phyloP scores from a whole-genome alignment of 2,329 filamentous ascomycete genomes.

The Aspergillus sp. region DNA sequence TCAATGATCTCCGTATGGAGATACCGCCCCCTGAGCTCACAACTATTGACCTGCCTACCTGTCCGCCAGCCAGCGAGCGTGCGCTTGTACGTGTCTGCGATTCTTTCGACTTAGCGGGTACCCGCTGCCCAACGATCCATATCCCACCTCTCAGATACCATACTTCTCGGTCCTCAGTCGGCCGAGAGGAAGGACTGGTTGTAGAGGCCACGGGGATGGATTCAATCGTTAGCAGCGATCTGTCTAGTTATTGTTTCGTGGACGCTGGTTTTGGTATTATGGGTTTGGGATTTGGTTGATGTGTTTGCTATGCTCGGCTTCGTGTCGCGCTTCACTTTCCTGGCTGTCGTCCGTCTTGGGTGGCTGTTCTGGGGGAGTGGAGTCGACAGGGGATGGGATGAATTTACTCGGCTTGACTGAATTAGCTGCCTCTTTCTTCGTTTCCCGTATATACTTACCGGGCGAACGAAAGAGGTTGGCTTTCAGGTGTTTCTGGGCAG shows the following conservation, averaged over 20 bases:
- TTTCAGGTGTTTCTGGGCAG: too few species aligned
- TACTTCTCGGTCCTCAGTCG: constrained; percentile 24
- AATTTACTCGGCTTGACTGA: constrained; percentile 37
- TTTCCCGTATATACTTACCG: not conserved
- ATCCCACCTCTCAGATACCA: constrained; percentile 37
- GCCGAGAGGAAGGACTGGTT: constrained; percentile 35
- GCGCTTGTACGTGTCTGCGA: too few species aligned
- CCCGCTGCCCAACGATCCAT: constrained; percentile 14
- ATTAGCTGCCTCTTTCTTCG: constrained; percentile 5
- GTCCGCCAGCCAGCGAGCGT: too few species aligned
- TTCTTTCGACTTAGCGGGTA: too few species aligned
- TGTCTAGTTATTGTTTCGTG: too few species aligned
- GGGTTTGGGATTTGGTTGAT: constrained; percentile 1
- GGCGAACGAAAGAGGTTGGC: too few species aligned
- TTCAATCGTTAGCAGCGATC: constrained; percentile 10
- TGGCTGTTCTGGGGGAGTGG: constrained; percentile 16
- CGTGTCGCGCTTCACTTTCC: constrained; percentile 22
- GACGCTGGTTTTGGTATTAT: too few species aligned
- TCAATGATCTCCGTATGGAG: constrained; percentile 43
- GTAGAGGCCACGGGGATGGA: constrained; percentile 30
- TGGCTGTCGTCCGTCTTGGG: constrained; percentile 33
- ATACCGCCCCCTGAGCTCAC: constrained; percentile 31
- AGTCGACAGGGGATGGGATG: constrained; percentile 36
- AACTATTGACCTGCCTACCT: too few species aligned
- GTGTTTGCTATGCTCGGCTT: constrained; percentile 24